A percentile compares a stretch with the other conserved stretches of the same genome.
phyloP scores from a whole-genome alignment of 148 eudicot genomes.

The Linanthus parryae region DNA sequence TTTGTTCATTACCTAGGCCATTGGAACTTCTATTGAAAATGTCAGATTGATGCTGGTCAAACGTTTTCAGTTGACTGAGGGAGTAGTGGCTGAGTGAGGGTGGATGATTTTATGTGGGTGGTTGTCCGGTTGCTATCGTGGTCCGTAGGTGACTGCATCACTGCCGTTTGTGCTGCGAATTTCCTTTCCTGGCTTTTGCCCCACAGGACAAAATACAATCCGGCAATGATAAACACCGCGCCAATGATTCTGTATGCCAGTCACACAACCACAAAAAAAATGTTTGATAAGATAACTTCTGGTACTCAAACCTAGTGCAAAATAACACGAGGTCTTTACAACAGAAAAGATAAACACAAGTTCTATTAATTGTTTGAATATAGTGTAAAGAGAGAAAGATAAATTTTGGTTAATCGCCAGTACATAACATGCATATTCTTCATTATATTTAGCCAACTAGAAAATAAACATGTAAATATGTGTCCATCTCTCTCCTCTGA shows the following conservation, averaged over 20 bases:
- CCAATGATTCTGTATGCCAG: slow-evolving; percentile 80
- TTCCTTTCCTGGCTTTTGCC: slow-evolving; percentile 84
- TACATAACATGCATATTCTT: too few relatives aligned
- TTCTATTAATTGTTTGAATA: too few relatives aligned
- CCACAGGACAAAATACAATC: slow-evolving; percentile 89
- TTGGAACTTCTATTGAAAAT: background rate
- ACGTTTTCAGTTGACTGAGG: slow-evolving; percentile 62
- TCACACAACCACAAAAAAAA: background rate
- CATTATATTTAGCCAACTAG: too few relatives aligned
- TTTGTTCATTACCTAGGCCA: too few relatives aligned
- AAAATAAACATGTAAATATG: too few relatives aligned
- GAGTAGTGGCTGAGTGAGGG: slow-evolving; percentile 77
- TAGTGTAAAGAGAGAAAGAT: too few relatives aligned
- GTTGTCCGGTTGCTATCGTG: slow-evolving; percentile 42
- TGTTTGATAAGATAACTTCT: background rate
- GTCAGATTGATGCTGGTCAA: slow-evolving; percentile 19
- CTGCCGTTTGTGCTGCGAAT: slow-evolving; percentile 43
- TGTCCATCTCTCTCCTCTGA: too few relatives aligned
- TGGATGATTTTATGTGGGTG: slow-evolving; percentile 40
- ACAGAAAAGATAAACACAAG: too few relatives aligned
- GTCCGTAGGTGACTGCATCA: slow-evolving; percentile 47
- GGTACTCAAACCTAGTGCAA: too few relatives aligned
- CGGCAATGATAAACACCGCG: slow-evolving; percentile 81
- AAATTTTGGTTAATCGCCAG: too few relatives aligned
- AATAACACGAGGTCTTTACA: too few relatives aligned